These are phyloP conservation scores for Zygoascus tannicola DNA, from an alignment of 805 yeast genomes.

Conservation along the genomic window DNA sequence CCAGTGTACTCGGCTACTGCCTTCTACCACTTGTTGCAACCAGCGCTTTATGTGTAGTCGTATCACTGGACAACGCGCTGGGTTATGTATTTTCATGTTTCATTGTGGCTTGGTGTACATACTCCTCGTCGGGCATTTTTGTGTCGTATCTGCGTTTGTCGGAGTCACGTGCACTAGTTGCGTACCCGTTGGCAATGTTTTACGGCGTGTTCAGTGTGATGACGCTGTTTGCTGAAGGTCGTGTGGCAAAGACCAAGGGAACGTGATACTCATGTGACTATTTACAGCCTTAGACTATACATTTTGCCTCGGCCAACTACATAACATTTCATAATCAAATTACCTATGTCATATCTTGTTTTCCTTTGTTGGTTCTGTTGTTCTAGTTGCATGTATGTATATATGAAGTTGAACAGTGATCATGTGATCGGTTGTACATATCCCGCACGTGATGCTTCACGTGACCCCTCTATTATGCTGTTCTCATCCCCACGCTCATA, in stretches of 20 bases:
- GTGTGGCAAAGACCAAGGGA: background rate
- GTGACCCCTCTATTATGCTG: too few relatives aligned
- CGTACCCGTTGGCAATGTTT: constrained; percentile 86
- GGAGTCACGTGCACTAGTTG: constrained; percentile 82
- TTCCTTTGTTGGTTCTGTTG: too few relatives aligned
- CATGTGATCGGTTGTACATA: too few relatives aligned
- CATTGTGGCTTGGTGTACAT: constrained; percentile 83
- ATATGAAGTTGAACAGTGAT: too few relatives aligned
- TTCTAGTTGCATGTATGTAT: too few relatives aligned
- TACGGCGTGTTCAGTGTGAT: constrained; percentile 91
- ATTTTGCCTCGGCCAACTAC: too few relatives aligned
- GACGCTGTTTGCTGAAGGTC: constrained; percentile 67
- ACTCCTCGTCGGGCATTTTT: constrained; percentile 86
- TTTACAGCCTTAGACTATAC: too few relatives aligned
- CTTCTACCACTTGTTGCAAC: constrained; percentile 77
- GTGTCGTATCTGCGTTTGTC: constrained; percentile 74
- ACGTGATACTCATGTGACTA: too few relatives aligned
- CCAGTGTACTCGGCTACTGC: constrained; percentile 91
- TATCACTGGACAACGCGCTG: constrained; percentile 56
- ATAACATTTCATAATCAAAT: too few relatives aligned
- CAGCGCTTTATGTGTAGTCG: constrained; percentile 59
- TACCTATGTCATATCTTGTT: too few relatives aligned
- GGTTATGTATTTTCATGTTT: constrained; percentile 65
- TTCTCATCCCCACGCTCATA: too few relatives aligned
- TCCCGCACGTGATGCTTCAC: too few relatives aligned